Percentiles rank a stretch among this genome's conserved stretches.
These are phyloP conservation scores for Serendipita indica DNA, from an alignment of 768 basidiomycete genomes.

Conservation along the genomic window DNA sequence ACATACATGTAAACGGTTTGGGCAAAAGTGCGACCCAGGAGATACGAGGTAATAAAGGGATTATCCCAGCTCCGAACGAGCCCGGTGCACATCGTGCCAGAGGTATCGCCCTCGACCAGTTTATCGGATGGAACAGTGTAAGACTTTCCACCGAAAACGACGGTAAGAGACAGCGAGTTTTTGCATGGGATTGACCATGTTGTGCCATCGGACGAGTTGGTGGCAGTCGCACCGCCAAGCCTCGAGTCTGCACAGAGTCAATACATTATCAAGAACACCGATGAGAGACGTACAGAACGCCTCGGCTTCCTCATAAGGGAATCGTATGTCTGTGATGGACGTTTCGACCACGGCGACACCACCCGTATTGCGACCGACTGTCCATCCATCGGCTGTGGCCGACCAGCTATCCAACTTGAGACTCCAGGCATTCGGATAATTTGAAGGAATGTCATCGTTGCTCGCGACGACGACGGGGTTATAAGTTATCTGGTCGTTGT, in stretches of 20 bases:
- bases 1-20: constrained; percentile 6
- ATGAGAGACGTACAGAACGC: background rate
- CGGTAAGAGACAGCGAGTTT: background rate
- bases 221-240: background rate
- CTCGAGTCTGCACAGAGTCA: background rate
- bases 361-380: background rate
- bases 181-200: background rate
- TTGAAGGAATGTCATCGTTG: background rate
- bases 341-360: background rate
- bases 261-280: background rate
- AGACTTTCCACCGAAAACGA: background rate
- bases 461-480: background rate
- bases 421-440: background rate
- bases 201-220: background rate
- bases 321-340: constrained; percentile 1
- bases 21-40: background rate
- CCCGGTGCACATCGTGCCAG: background rate
- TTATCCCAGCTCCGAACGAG: background rate
- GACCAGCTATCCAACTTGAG: constrained; percentile 7
- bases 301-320: background rate
- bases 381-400: background rate
- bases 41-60: background rate
- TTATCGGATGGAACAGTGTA: background rate
- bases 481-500: background rate
- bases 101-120: background rate